Percentiles rank a stretch among this genome's conserved stretches.
Evolutionary conservation across 176 grass and related monocot genomes (phyloP).

Genomic region (Saccharum officinarum): DNA sequence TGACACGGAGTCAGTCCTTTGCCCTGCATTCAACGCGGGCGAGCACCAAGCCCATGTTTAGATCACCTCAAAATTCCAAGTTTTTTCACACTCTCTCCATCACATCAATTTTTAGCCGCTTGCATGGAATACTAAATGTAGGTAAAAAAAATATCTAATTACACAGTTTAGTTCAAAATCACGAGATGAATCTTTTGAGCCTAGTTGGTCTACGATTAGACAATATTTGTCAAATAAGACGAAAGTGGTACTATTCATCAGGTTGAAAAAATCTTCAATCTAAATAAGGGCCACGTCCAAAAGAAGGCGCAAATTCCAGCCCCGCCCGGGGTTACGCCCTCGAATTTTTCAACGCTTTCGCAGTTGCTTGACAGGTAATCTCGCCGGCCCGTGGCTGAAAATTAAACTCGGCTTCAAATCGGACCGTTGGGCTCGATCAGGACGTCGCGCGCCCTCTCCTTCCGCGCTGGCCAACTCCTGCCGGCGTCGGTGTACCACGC

Average conservation of each 20-base stretch:
- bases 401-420: background rate
- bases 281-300: no score
- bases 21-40: conserved; percentile 17
- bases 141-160: no score
- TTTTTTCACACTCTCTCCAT: no score
- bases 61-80: no score
- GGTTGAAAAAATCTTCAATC: no score
- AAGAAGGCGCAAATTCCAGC: conserved; percentile 25
- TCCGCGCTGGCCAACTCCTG: background rate
- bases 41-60: conserved; percentile 27
- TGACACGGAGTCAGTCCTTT: background rate
- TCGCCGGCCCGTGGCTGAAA: background rate
- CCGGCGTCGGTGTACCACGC: background rate
- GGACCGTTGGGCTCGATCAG: conserved; percentile 10
- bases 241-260: no score
- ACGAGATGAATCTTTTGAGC: no score
- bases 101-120: no score
- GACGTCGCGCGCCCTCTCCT: background rate
- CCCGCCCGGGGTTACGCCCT: background rate
- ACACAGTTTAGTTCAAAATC: no score
- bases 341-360: background rate
- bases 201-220: no score
- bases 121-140: no score
- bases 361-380: background rate
- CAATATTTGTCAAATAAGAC: no score